Evolutionary conservation across 371 early-diverging fungal genomes (phyloP).

Genomic region (Actinomucor elegans): DNA sequence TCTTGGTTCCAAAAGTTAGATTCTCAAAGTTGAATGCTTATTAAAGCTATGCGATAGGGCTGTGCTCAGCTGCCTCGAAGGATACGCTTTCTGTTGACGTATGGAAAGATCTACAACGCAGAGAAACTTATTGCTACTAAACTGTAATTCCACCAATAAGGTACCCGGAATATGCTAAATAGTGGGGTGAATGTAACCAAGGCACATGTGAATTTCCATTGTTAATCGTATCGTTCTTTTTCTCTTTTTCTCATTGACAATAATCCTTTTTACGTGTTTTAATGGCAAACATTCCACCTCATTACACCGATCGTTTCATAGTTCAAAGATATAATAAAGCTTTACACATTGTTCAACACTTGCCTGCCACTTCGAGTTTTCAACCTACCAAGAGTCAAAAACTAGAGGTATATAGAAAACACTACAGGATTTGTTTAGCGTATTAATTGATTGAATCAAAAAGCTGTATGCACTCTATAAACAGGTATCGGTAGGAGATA

Average conservation of each 20-base stretch:
- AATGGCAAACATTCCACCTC: conserved; percentile 16
- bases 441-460: neutral
- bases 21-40: too few species aligned
- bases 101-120: too few species aligned
- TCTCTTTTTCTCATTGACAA: neutral
- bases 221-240: neutral
- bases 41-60: too few species aligned
- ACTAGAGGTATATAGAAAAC: conserved; percentile 25
- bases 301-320: conserved; percentile 29
- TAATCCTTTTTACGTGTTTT: neutral
- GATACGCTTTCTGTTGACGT: too few species aligned
- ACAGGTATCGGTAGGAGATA: conserved; percentile 43
- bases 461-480: conserved; percentile 53
- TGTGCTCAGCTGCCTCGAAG: too few species aligned
- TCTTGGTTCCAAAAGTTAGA: too few species aligned
- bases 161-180: too few species aligned
- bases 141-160: too few species aligned
- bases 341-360: conserved; percentile 34
- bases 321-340: conserved; percentile 36
- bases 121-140: too few species aligned
- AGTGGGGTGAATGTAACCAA: too few species aligned
- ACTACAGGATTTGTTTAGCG: neutral
- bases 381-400: conserved; percentile 45
- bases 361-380: conserved; percentile 32
- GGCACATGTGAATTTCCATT: neutral